Conservation (phyloP, 1,284 basidiomycete genomes). For the Ceratobasidium sp. region DNA sequence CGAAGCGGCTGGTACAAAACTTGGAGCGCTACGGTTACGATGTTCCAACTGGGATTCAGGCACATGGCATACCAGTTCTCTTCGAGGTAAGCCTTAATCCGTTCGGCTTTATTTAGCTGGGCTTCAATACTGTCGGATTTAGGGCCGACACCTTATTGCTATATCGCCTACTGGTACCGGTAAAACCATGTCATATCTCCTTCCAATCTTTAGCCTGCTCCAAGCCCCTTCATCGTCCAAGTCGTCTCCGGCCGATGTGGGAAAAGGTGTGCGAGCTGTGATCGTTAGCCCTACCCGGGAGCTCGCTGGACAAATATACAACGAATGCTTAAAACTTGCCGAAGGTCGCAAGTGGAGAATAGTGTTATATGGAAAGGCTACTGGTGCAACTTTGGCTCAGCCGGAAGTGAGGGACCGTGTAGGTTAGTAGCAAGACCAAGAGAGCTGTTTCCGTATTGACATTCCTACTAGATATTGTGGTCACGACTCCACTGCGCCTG, state of each 20-base stretch:
- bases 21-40: constrained; percentile 65
- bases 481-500: constrained; percentile 81
- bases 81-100: constrained; percentile 60
- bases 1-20: constrained; percentile 67
- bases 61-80: constrained; percentile 75
- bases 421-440: constrained; percentile 54
- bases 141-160: constrained; percentile 83
- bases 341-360: constrained; percentile 85
- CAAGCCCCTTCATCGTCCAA: constrained; percentile 63
- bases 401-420: constrained; percentile 74
- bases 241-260: constrained; percentile 51
- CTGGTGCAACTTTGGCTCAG: constrained; percentile 73
- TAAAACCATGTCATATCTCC: constrained; percentile 89
- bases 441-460: constrained; percentile 1
- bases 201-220: constrained; percentile 78
- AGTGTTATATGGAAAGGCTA: constrained; percentile 85
- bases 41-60: constrained; percentile 75
- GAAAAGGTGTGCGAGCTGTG: constrained; percentile 75
- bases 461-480: constrained; percentile 67
- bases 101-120: constrained; percentile 46
- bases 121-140: constrained; percentile 44
- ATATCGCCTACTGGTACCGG: constrained; percentile 95
- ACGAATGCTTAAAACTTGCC: constrained; percentile 86
- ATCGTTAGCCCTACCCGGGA: constrained; percentile 94
- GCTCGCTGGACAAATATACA: constrained; percentile 94